Percentiles rank a stretch among this genome's conserved stretches.
Conservation (phyloP, 208 protist species). For the Tritrichomonas foetus region DNA sequence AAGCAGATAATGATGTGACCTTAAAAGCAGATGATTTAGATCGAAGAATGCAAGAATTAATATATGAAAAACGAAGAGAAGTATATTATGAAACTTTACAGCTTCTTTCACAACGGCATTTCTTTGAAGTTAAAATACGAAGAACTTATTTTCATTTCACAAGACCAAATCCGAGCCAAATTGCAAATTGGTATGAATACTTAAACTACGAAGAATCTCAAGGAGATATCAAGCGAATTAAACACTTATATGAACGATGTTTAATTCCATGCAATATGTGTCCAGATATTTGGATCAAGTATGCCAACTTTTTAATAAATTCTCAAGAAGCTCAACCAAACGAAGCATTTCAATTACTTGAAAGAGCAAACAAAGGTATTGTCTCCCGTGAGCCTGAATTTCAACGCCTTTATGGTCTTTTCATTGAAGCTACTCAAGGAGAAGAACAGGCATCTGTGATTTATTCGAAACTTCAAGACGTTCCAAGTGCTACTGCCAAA, state of each 20-base stretch:
- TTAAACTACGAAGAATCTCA: background rate
- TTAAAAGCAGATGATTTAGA: background rate
- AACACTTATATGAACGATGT: background rate
- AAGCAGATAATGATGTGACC: background rate
- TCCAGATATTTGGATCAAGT: background rate
- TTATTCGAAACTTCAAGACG: background rate
- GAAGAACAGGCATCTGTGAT: background rate
- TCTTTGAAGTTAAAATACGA: background rate
- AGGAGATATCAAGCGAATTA: background rate
- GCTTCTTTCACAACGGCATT: background rate
- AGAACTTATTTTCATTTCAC: constrained; percentile 28
- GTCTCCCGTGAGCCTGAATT: background rate
- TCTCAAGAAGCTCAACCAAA: background rate
- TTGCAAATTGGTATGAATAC: constrained; percentile 25
- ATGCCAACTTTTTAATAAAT: background rate
- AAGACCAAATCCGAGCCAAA: background rate
- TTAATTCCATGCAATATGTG: background rate
- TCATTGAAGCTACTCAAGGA: background rate
- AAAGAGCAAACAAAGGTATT: background rate
- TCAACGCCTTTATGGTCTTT: background rate
- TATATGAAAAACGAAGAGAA: background rate
- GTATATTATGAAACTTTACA: background rate
- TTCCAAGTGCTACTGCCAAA: background rate
- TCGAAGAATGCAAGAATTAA: background rate
- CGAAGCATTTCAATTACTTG: background rate